Conservation (phyloP, 2,329 filamentous ascomycete genomes). For the Fusarium staphyleae region DNA sequence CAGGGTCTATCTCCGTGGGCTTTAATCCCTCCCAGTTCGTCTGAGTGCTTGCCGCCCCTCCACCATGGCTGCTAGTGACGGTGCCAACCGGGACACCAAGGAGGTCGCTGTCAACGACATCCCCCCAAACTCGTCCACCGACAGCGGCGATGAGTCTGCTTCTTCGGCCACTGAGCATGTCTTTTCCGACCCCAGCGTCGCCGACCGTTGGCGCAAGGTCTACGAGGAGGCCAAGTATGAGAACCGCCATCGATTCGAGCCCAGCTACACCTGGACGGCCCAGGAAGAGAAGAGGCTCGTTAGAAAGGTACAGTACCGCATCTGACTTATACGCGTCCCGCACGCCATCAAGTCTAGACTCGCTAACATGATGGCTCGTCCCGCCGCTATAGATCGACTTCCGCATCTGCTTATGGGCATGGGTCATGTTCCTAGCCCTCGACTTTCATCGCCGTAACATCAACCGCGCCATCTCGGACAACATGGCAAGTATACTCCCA, state of each 20-base stretch:
- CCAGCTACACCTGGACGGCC: conserved; percentile 51
- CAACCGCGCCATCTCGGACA: conserved; percentile 52
- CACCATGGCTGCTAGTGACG: conserved; percentile 25
- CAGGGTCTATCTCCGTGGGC: neutral
- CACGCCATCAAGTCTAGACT: neutral
- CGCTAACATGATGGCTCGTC: conserved; percentile 10
- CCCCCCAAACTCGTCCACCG: conserved; percentile 11
- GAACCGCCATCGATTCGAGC: conserved; percentile 66
- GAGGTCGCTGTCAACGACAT: conserved; percentile 20
- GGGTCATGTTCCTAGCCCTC: conserved; percentile 58
- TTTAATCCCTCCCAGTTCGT: neutral
- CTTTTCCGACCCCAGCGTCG: conserved; percentile 59
- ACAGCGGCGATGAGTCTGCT: conserved; percentile 36
- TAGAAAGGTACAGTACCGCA: conserved; percentile 47
- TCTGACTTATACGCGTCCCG: neutral
- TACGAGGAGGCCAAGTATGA: conserved; percentile 66
- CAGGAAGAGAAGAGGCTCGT: conserved; percentile 57
- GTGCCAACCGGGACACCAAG: conserved; percentile 19
- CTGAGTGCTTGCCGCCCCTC: too few relatives aligned
- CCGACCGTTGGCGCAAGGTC: conserved; percentile 59
- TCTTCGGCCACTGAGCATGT: conserved; percentile 45
- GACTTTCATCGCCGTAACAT: conserved; percentile 57
- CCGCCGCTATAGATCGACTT: conserved; percentile 54
- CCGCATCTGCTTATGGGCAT: conserved; percentile 48
- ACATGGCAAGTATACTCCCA: conserved; percentile 41